Percentiles rank a stretch among this genome's conserved stretches.
Evolutionary conservation across 768 basidiomycete species (phyloP).

Genomic region (Dictyophora rubrovolvata): DNA sequence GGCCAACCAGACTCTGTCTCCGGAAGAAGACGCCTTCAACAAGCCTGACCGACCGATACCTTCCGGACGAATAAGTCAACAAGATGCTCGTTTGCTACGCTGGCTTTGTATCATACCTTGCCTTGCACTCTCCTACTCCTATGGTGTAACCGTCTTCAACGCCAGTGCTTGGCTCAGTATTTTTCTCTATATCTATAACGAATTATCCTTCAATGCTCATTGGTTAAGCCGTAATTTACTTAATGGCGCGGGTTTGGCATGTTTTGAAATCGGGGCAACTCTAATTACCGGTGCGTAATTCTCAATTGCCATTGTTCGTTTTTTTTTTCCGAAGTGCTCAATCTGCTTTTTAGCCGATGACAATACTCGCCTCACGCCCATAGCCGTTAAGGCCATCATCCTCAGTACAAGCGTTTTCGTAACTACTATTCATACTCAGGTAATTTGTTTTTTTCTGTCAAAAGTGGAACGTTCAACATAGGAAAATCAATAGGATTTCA

Average conservation of each 20-base stretch:
- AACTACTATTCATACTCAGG: constrained; percentile 32
- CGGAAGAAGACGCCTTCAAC: constrained; percentile 34
- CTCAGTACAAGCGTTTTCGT: constrained; percentile 30
- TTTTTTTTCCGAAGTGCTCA: background rate
- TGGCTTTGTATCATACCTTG: constrained; percentile 28
- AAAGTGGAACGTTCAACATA: background rate
- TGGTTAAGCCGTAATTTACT: constrained; percentile 28
- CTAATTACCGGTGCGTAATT: constrained; percentile 26
- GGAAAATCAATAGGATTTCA: constrained; percentile 29
- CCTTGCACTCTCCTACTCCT: constrained; percentile 24
- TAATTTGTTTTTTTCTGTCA: background rate
- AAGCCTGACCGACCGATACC: constrained; percentile 38
- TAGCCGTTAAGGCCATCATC: constrained; percentile 17
- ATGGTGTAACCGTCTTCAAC: constrained; percentile 22
- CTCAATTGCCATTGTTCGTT: background rate
- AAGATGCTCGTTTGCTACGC: constrained; percentile 25
- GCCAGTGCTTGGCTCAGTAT: constrained; percentile 26
- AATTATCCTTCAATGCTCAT: constrained; percentile 25
- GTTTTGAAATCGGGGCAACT: constrained; percentile 28
- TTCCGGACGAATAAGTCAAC: constrained; percentile 29
- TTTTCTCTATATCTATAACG: constrained; percentile 29
- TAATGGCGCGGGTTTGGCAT: constrained; percentile 29
- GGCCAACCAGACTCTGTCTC: constrained; percentile 33
- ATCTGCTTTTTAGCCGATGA: background rate
- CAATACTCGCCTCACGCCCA: background rate